A percentile compares a stretch with the other conserved stretches of the same genome.
Conservation (phyloP, 768 basidiomycete genomes). For the Boletus sp. region DNA sequence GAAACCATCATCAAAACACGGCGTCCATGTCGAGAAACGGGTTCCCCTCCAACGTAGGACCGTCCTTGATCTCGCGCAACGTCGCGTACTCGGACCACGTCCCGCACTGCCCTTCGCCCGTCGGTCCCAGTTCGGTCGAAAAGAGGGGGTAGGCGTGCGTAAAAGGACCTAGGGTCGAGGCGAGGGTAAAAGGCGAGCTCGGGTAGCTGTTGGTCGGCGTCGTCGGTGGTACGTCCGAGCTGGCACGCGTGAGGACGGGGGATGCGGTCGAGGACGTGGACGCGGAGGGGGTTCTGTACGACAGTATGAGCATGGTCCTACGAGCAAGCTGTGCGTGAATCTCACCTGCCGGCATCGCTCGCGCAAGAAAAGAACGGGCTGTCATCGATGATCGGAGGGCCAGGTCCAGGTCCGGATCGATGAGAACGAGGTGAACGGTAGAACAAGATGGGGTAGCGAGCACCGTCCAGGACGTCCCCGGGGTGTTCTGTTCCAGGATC, state of each 20-base stretch:
- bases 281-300: conserved; percentile 3
- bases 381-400: neutral
- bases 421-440: neutral
- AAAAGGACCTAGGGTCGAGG: neutral
- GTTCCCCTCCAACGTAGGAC: neutral
- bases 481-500: neutral
- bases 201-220: conserved; percentile 6
- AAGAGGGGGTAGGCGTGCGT: neutral
- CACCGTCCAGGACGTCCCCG: neutral
- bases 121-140: neutral
- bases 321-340: neutral
- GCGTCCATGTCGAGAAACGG: conserved; percentile 1
- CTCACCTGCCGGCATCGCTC: neutral
- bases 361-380: neutral
- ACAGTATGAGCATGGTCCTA: neutral
- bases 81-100: neutral
- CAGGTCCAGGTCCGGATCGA: neutral
- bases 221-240: neutral
- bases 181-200: neutral
- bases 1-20: conserved; percentile 27
- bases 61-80: neutral
- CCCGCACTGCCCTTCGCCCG: neutral
- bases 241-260: neutral
- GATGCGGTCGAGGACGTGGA: conserved; percentile 9
- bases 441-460: neutral